Evolutionary conservation across 75 land plant species (phyloP).

Genomic region (Pinus albicaulis): DNA sequence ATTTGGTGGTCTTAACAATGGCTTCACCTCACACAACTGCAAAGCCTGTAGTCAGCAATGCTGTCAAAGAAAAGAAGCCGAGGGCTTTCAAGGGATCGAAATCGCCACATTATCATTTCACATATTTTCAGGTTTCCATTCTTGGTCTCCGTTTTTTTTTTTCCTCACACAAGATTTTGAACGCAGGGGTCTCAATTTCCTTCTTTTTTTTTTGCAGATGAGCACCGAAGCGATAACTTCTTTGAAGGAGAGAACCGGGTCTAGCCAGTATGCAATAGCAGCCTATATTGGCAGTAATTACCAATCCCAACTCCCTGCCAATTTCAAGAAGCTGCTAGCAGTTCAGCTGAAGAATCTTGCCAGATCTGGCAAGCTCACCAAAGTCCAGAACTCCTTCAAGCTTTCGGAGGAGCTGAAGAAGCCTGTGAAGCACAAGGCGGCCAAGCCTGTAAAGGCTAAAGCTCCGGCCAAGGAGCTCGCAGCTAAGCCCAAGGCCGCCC

Average conservation of each 20-base stretch:
- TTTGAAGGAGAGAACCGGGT: conserved; percentile 77
- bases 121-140: conserved; percentile 47
- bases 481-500: neutral
- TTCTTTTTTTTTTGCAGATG: conserved; percentile 45
- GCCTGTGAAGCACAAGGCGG: conserved; percentile 12
- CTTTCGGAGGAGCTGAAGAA: conserved; percentile 36
- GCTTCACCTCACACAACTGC: neutral
- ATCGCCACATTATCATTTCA: conserved; percentile 49
- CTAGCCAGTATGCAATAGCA: conserved; percentile 80
- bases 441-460: conserved; percentile 14
- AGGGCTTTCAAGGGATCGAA: conserved; percentile 29
- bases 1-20: neutral
- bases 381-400: conserved; percentile 83
- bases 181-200: neutral
- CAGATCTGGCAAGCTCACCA: conserved; percentile 54
- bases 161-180: neutral
- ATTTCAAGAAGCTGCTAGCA: conserved; percentile 67
- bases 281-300: conserved; percentile 75
- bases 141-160: neutral
- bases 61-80: conserved; percentile 12
- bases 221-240: conserved; percentile 65
- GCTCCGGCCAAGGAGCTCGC: neutral
- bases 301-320: conserved; percentile 43
- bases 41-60: conserved; percentile 10
- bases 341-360: conserved; percentile 62